Evolutionary conservation across 2,329 filamentous ascomycete species (phyloP).

Genomic region (Fusarium sp.): DNA sequence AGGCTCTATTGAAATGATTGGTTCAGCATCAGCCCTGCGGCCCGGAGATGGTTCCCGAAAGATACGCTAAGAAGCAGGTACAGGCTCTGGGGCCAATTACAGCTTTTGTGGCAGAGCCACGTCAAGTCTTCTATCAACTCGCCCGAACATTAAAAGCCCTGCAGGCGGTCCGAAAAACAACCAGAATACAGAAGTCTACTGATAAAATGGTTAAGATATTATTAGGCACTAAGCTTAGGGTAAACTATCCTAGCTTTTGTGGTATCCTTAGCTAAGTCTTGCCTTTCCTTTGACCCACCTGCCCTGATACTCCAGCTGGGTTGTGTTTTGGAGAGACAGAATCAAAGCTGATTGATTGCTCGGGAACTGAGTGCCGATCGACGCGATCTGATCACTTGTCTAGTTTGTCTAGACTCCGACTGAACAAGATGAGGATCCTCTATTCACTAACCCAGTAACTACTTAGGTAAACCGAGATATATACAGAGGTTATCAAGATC

Average conservation of each 20-base stretch:
- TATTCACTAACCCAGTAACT: not conserved
- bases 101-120: constrained; percentile 1
- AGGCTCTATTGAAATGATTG: constrained; percentile 17
- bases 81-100: not conserved
- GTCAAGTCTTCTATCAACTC: not conserved
- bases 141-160: no score
- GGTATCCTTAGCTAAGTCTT: no score
- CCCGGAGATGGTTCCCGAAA: constrained; percentile 23
- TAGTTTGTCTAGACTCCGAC: not conserved
- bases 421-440: not conserved
- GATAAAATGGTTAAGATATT: no score
- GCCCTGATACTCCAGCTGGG: no score
- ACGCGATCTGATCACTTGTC: no score
- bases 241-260: no score
- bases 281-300: no score
- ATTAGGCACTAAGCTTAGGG: no score
- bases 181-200: no score
- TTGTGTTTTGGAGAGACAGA: no score
- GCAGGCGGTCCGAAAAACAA: no score
- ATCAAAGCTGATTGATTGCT: not conserved
- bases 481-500: not conserved
- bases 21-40: constrained; percentile 17
- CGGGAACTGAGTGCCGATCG: no score
- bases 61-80: constrained; percentile 34
- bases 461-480: not conserved